Conservation (phyloP, 331 rosid species). For the Pyrus hybrid region DNA sequence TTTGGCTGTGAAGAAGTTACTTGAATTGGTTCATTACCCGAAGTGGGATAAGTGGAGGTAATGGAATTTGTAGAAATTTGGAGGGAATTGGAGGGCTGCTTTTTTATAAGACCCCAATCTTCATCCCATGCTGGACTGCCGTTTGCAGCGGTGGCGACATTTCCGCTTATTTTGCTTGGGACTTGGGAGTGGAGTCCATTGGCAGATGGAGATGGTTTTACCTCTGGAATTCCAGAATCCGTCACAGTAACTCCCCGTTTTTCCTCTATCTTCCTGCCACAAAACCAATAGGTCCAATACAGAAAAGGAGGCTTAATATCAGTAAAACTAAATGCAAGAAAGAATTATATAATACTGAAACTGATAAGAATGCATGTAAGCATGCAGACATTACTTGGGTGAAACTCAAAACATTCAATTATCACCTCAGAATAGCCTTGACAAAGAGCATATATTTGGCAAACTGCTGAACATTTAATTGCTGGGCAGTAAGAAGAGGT, state of each 20-base stretch:
- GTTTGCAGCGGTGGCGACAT: conserved; percentile 37
- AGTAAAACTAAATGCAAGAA: neutral
- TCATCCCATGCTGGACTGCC: conserved; percentile 73
- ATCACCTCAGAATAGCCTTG: conserved; percentile 85
- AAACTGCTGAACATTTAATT: conserved; percentile 91
- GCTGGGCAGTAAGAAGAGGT: conserved; percentile 90
- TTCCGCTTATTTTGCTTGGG: conserved; percentile 24
- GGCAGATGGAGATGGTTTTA: conserved; percentile 33
- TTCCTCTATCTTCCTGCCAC: conserved; percentile 83
- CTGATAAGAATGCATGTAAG: neutral
- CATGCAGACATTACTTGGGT: neutral
- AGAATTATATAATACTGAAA: neutral
- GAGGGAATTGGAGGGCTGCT: conserved; percentile 30
- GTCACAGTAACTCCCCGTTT: conserved; percentile 84
- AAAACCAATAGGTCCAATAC: neutral
- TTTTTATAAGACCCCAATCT: conserved; percentile 67
- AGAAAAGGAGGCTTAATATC: neutral
- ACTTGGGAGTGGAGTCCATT: conserved; percentile 54
- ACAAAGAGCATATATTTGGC: conserved; percentile 98
- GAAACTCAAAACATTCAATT: neutral
- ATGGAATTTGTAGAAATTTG: conserved; percentile 24
- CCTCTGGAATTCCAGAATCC: conserved; percentile 66
- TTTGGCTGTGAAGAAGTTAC: conserved; percentile 32
- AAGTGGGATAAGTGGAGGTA: conserved; percentile 25
- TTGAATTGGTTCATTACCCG: conserved; percentile 31